Evolutionary conservation across 2,329 filamentous ascomycete genomes (phyloP), one percentile per base, ranked within the genome.

Genomic region (Penicillium sp.): DNA sequence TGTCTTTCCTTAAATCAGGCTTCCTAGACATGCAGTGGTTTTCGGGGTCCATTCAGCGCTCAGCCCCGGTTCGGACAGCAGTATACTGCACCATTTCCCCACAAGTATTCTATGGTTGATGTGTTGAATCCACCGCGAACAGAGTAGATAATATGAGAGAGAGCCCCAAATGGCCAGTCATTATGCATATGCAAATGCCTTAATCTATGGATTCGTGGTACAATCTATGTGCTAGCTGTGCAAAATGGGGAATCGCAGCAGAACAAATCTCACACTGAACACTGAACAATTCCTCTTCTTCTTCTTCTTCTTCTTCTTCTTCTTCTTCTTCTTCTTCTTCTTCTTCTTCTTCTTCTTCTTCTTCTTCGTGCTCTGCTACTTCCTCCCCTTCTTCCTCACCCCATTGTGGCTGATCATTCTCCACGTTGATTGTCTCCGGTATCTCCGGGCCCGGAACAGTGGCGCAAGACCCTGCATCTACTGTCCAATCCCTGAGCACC

Each of bases 401-500:
- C 45, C 61, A 45, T 58, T 58, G 48, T 53, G 60, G 51, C 23
- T 19, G n/a, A 13, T 50, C 23, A 19, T 50, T 37, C 39, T 25
- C 37, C 8, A 31, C 26, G 11, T 52, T 51, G 3, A 16, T 14
- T 21, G n/a, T 14, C 37, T 54, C 37, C 62, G 13, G 50, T 37
- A n/a, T 13, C 46, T 26, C 54, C 50, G 39, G 19, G 10, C 19
- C 19, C 3, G 39, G 39, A 42, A 23, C 39, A 23, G 39, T 13
- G 39, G 39, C 21, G 52, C 4, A 4, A 48, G 43, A 26, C 56
- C 46, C 35, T 53, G 50, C 25, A 44, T 45, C 43, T 33, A 87
- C 80, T 50, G 78, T 86, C 78, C 88, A 93, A 50, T 89, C 86
- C 59, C 82, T 85, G 54, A 92, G 76, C 29, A 86, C 83, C 45